These are phyloP conservation scores for Phytopythium cucurbitacearum DNA, from an alignment of 352 stramenopile genomes.

Conservation along the genomic window DNA sequence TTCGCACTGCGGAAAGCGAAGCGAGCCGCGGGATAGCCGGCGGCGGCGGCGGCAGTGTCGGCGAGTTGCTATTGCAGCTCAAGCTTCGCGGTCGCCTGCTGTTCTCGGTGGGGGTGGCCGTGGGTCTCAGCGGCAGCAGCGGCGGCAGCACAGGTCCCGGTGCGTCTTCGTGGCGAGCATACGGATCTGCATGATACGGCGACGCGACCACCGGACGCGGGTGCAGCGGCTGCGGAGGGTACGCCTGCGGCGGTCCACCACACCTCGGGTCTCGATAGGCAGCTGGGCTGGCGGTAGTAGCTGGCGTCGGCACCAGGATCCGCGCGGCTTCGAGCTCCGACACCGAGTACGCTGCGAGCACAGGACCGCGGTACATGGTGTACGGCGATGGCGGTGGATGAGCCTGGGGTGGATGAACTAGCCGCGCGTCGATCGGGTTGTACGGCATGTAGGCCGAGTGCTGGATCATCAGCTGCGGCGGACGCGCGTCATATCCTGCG, in stretches of 20 bases:
- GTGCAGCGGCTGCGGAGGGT: neutral
- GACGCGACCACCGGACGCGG: conserved; percentile 2
- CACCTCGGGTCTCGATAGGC: neutral
- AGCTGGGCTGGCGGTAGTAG: neutral
- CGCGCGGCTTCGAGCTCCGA: conserved; percentile 28
- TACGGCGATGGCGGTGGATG: neutral
- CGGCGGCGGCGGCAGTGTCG: neutral
- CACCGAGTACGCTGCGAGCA: conserved; percentile 16
- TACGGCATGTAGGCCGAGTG: neutral
- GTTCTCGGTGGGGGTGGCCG: neutral
- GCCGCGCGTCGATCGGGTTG: neutral
- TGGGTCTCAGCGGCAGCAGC: conserved; percentile 3
- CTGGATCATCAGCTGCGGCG: neutral
- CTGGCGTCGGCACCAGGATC: conserved; percentile 16
- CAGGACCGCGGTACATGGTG: conserved; percentile 3
- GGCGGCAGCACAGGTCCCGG: conserved; percentile 5
- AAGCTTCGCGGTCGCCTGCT: neutral
- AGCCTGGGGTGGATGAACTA: no score
- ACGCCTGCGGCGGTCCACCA: neutral
- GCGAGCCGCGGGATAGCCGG: no score
- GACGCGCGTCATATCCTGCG: no score
- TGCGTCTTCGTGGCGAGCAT: neutral
- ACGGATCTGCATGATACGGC: neutral
- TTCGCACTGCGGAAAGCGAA: no score
- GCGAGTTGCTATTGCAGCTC: neutral